These are phyloP conservation scores for Tricholoma matsutake DNA, from an alignment of 768 basidiomycete genomes.

Conservation along the genomic window DNA sequence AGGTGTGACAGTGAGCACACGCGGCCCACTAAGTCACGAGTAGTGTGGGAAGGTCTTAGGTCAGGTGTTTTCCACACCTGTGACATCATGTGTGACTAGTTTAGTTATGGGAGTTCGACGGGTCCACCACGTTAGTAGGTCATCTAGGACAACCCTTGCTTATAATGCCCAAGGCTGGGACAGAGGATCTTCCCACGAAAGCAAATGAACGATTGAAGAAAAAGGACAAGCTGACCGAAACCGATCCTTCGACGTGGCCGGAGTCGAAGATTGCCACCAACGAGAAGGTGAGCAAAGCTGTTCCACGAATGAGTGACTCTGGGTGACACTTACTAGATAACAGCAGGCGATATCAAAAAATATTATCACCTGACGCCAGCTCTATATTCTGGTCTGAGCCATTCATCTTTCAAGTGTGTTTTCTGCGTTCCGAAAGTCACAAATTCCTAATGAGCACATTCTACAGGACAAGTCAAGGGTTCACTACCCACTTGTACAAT, in stretches of 20 bases:
- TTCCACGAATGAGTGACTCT: not conserved
- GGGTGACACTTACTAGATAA: not conserved
- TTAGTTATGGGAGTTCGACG: not conserved
- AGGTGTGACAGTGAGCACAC: too few species aligned
- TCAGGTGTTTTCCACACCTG: too few species aligned
- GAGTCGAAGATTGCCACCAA: not conserved
- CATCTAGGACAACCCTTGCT: too few species aligned
- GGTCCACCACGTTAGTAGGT: not conserved
- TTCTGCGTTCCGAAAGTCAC: not conserved
- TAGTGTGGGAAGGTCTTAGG: too few species aligned
- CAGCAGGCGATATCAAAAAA: not conserved
- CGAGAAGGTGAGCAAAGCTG: not conserved
- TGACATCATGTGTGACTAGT: too few species aligned
- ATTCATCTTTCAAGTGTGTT: not conserved
- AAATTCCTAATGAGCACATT: not conserved
- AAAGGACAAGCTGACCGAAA: not conserved
- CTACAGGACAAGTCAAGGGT: not conserved
- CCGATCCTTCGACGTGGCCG: not conserved
- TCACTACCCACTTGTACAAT: constrained; percentile 7
- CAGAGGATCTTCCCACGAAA: not conserved
- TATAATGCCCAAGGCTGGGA: not conserved
- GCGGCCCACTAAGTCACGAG: too few species aligned
- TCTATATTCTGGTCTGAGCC: not conserved
- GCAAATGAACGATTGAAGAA: not conserved
- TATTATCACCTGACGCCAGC: not conserved